A percentile compares a stretch with the other conserved stretches of the same genome.
Conservation (phyloP, 2,329 filamentous ascomycete genomes). For the Paraconiothyrium brasiliense region DNA sequence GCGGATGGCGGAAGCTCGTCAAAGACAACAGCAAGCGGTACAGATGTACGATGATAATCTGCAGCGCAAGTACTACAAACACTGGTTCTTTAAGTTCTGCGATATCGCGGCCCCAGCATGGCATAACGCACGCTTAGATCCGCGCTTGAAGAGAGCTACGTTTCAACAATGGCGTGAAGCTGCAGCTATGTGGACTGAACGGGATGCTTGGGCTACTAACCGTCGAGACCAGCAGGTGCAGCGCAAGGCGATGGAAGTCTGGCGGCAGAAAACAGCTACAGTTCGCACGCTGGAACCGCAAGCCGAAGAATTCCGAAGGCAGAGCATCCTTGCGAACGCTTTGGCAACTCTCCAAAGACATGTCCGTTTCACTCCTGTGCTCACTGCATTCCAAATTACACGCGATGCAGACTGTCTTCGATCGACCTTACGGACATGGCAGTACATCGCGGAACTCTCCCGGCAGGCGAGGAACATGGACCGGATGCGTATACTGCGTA, state of each 20-base stretch:
- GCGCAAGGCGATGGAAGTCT: constrained; percentile 34
- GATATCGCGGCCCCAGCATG: constrained; percentile 46
- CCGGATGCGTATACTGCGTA: constrained; percentile 62
- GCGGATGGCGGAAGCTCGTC: constrained; percentile 49
- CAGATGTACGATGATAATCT: constrained; percentile 46
- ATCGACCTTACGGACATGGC: constrained; percentile 61
- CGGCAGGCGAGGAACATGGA: constrained; percentile 61
- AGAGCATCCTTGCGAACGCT: constrained; percentile 31
- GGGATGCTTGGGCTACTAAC: constrained; percentile 33
- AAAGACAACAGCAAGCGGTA: constrained; percentile 44
- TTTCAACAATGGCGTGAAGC: constrained; percentile 42
- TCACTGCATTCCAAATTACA: constrained; percentile 56
- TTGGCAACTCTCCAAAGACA: constrained; percentile 47
- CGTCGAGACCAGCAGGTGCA: constrained; percentile 34
- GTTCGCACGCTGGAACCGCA: constrained; percentile 44
- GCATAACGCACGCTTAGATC: constrained; percentile 38
- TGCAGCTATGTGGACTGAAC: constrained; percentile 36
- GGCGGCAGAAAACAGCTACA: constrained; percentile 30
- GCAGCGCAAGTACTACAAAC: constrained; percentile 40
- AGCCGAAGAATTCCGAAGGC: constrained; percentile 46
- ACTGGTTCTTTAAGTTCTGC: constrained; percentile 51
- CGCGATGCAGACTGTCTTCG: constrained; percentile 57
- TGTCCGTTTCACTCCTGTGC: constrained; percentile 53
- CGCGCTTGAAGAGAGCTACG: constrained; percentile 33
- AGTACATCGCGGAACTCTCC: constrained; percentile 51